These are phyloP conservation scores for Trichoderma polysporum DNA, from an alignment of 2,329 filamentous ascomycete species.

Conservation along the genomic window DNA sequence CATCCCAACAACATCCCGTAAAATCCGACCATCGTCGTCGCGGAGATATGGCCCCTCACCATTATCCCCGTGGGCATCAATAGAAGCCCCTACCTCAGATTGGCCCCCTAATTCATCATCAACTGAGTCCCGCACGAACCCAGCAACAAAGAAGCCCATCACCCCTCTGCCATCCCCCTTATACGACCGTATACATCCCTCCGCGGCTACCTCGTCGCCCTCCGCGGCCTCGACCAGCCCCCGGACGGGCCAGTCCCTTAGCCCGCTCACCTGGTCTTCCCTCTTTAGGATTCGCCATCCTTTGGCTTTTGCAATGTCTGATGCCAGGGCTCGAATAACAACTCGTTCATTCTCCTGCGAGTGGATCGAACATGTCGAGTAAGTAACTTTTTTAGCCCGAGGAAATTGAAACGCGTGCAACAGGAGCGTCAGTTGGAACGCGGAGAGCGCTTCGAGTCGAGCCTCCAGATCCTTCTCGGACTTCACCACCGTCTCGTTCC, in stretches of 20 bases:
- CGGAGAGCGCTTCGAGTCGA: slow-evolving; percentile 70
- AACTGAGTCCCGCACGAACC: slow-evolving; percentile 56
- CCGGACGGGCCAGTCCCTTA: slow-evolving; percentile 72
- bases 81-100: background rate
- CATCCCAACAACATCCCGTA: slow-evolving; percentile 42
- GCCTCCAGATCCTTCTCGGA: slow-evolving; percentile 58
- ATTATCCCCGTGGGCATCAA: slow-evolving; percentile 14
- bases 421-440: slow-evolving; percentile 79
- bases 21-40: slow-evolving; percentile 55
- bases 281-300: slow-evolving; percentile 79
- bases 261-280: slow-evolving; percentile 70
- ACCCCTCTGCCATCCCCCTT: slow-evolving; percentile 79
- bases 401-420: slow-evolving; percentile 84
- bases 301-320: slow-evolving; percentile 60
- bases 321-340: slow-evolving; percentile 68
- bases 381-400: slow-evolving; percentile 72
- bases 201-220: slow-evolving; percentile 56
- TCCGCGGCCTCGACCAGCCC: slow-evolving; percentile 52
- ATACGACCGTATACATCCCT: slow-evolving; percentile 78
- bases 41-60: slow-evolving; percentile 52
- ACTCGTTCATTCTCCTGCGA: slow-evolving; percentile 86
- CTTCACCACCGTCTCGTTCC: slow-evolving; percentile 52
- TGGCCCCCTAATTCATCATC: background rate
- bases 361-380: slow-evolving; percentile 91
- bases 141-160: slow-evolving; percentile 96